Percentiles rank a stretch among this genome's conserved stretches.
Conservation (phyloP, 139 green algal species). For the Chlorella sp. region DNA sequence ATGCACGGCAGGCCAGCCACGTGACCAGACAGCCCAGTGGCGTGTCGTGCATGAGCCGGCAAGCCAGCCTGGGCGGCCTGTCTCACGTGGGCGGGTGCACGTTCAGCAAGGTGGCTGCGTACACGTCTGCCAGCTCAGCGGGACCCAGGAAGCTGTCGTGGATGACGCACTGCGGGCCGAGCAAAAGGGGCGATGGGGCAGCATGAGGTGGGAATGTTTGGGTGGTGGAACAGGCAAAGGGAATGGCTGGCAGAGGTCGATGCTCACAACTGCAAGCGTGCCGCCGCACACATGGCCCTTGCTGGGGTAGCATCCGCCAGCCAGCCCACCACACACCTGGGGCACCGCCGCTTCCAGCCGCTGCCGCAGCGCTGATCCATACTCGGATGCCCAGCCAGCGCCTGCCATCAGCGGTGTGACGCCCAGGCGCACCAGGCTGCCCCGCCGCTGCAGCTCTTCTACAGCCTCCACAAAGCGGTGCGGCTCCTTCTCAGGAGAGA, state of each 20-base stretch:
- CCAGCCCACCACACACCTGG: neutral
- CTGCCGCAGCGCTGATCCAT: slow-evolving; percentile 59
- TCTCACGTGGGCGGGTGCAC: slow-evolving; percentile 76
- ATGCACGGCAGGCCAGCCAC: neutral
- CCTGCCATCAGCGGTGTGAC: slow-evolving; percentile 23
- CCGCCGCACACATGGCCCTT: too few relatives aligned
- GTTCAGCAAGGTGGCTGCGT: slow-evolving; percentile 75
- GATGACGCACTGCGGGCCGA: slow-evolving; percentile 48
- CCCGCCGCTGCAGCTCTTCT: slow-evolving; percentile 43
- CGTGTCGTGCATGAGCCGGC: too few relatives aligned
- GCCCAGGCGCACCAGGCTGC: slow-evolving; percentile 42
- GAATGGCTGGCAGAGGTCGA: too few relatives aligned
- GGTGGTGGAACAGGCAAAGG: neutral
- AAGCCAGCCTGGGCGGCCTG: neutral
- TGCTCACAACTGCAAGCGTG: too few relatives aligned
- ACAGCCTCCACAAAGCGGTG: slow-evolving; percentile 73
- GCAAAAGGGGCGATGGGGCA: neutral
- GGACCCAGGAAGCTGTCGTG: slow-evolving; percentile 71
- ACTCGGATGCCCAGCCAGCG: slow-evolving; percentile 44
- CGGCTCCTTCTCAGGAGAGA: slow-evolving; percentile 86
- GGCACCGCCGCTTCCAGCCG: slow-evolving; percentile 52
- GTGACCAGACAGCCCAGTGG: too few relatives aligned
- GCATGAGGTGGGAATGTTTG: neutral
- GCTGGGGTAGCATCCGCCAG: too few relatives aligned
- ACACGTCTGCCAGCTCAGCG: slow-evolving; percentile 66